A percentile compares a stretch with the other conserved stretches of the same genome.
phyloP scores from a whole-genome alignment of 768 basidiomycete species.

The Butyriboletus loyo region DNA sequence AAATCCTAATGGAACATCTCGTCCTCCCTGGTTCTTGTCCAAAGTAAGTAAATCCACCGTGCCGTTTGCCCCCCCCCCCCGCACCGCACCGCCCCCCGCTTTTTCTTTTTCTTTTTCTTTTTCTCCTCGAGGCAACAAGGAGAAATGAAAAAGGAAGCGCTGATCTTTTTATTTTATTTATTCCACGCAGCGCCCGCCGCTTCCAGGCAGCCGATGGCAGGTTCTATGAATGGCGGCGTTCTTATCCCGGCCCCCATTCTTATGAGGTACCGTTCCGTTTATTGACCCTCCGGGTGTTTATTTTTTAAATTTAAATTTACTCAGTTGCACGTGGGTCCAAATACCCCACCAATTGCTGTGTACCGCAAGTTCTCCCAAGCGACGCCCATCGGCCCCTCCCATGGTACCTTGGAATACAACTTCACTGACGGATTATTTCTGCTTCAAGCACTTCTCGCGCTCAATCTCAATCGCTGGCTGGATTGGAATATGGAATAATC shows the following conservation, averaged over 20 bases:
- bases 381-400: conserved; percentile 61
- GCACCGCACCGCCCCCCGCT: neutral
- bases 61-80: no score
- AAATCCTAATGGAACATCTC: conserved; percentile 61
- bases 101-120: neutral
- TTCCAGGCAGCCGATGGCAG: conserved; percentile 57
- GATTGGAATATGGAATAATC: conserved; percentile 48
- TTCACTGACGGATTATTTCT: conserved; percentile 61
- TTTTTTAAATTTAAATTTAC: neutral
- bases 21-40: conserved; percentile 49
- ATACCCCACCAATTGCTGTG: conserved; percentile 48
- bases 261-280: conserved; percentile 53
- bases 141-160: neutral
- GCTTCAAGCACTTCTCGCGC: conserved; percentile 59
- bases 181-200: conserved; percentile 49
- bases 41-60: no score
- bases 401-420: conserved; percentile 60
- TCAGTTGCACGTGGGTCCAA: conserved; percentile 49
- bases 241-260: conserved; percentile 42
- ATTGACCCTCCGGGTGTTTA: neutral
- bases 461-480: conserved; percentile 74
- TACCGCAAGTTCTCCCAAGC: conserved; percentile 53
- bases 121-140: conserved; percentile 1
- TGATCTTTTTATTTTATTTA: neutral
- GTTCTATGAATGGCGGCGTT: conserved; percentile 65